phyloP scores from a whole-genome alignment of 1,284 basidiomycete genomes.

The Xerocomus amazonicus region DNA sequence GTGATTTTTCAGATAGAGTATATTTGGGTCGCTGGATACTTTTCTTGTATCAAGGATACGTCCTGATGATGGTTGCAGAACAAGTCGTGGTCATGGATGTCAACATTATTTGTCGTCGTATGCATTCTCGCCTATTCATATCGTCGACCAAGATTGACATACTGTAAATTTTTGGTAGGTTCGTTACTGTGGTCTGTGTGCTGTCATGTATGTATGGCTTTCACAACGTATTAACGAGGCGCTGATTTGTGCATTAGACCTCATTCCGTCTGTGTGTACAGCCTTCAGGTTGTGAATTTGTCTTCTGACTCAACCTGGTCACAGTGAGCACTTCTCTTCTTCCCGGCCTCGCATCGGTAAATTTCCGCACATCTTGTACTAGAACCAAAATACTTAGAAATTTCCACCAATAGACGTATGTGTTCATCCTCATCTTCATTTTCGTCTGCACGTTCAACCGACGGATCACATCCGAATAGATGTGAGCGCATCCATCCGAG shows the following conservation, averaged over 20 bases:
- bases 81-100: neutral
- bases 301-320: neutral
- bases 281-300: neutral
- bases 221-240: too few species aligned
- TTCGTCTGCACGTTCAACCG: neutral
- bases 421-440: neutral
- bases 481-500: neutral
- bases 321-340: neutral
- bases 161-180: neutral
- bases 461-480: neutral
- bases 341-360: neutral
- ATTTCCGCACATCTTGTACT: neutral
- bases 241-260: neutral
- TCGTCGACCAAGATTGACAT: too few species aligned
- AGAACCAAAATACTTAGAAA: neutral
- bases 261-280: neutral
- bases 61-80: neutral
- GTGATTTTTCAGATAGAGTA: neutral
- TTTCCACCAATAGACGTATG: neutral
- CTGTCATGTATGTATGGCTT: neutral
- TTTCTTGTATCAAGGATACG: neutral
- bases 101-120: neutral
- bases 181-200: neutral
- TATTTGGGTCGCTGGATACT: neutral
- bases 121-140: neutral